These are phyloP conservation scores for Alternaria dauci DNA, from an alignment of 2,329 filamentous ascomycete genomes.

Conservation along the genomic window DNA sequence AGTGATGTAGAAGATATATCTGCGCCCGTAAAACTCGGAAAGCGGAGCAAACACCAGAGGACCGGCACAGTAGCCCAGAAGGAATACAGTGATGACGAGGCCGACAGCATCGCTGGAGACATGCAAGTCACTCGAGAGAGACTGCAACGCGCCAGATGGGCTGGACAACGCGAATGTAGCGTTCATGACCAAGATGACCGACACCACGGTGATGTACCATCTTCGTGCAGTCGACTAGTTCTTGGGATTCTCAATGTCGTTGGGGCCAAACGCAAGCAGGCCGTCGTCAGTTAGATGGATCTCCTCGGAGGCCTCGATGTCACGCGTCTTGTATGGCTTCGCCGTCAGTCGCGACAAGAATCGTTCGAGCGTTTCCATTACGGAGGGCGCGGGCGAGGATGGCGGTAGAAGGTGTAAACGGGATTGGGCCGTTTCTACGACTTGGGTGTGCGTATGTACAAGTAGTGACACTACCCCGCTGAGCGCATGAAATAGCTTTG, in stretches of 20 bases:
- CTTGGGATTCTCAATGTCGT: neutral
- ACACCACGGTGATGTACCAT: conserved; percentile 4
- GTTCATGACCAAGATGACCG: conserved; percentile 1
- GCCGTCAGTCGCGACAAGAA: neutral
- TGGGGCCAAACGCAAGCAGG: neutral
- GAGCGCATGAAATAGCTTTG: no score
- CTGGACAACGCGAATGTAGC: neutral
- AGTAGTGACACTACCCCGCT: no score
- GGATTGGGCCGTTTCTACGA: neutral
- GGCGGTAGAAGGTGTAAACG: neutral
- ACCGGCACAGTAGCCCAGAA: neutral
- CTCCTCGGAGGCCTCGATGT: neutral
- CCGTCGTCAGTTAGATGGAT: neutral
- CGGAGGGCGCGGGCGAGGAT: neutral
- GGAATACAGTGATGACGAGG: neutral
- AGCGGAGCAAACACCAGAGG: neutral
- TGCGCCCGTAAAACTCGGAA: neutral
- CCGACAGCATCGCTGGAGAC: neutral
- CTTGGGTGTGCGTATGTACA: neutral
- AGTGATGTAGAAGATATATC: conserved; percentile 1
- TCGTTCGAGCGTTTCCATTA: neutral
- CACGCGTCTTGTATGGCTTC: conserved; percentile 1
- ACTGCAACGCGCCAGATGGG: neutral
- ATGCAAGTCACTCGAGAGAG: neutral
- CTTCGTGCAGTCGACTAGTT: conserved; percentile 2